phyloP scores from a whole-genome alignment of 306 rosid genomes.

The cucumber (Cucumis sativus) region Cucumber_9930_V3 NC_026656.2:8374001-8374500 shows the following conservation, averaged over 20 bases:
- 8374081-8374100: neutral
- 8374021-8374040: neutral
- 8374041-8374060: neutral
- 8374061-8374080: neutral
- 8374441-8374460: slow-evolving; percentile 85
- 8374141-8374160: slow-evolving; percentile 76
- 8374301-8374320: slow-evolving; percentile 83
- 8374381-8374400: slow-evolving; percentile 80
- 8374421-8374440: slow-evolving; percentile 93
- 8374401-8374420: slow-evolving; percentile 89
- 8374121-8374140: slow-evolving; percentile 75
- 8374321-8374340: slow-evolving; percentile 84
- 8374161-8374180: slow-evolving; percentile 76
- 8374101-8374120: slow-evolving; percentile 97
- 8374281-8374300: slow-evolving; percentile 82
- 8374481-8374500: slow-evolving; percentile 79
- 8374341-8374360: slow-evolving; percentile 84
- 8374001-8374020: neutral
- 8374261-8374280: slow-evolving; percentile 81
- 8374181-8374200: slow-evolving; percentile 88
- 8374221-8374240: slow-evolving; percentile 86
- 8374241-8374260: slow-evolving; percentile 90
- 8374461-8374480: slow-evolving; percentile 84
- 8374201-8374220: slow-evolving; percentile 92
- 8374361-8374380: slow-evolving; percentile 92